Evolutionary conservation across 108 stramenopile genomes (phyloP).

Genomic region (Bacterosira constricta): DNA sequence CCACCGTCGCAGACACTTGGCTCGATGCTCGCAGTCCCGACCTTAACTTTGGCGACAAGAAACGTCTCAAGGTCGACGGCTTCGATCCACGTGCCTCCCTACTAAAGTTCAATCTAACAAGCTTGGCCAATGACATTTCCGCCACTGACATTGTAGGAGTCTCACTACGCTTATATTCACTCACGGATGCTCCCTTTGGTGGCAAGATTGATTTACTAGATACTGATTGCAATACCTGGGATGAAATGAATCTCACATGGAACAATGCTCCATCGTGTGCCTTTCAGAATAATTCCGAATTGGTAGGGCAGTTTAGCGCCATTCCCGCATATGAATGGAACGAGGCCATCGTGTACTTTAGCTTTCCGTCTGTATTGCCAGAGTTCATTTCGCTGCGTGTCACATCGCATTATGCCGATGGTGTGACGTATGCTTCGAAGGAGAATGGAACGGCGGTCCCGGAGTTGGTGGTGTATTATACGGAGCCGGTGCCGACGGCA

Average conservation of each 20-base stretch:
- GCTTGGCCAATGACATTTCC: not conserved
- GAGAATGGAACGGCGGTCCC: not conserved
- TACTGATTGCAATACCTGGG: not conserved
- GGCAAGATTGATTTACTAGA: slow-evolving; percentile 2
- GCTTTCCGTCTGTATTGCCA: not conserved
- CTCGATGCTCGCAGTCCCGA: not conserved
- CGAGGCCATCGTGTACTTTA: not conserved
- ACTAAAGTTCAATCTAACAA: not conserved
- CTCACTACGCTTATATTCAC: not conserved
- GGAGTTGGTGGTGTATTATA: slow-evolving; percentile 9
- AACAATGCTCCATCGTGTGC: not conserved
- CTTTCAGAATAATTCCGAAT: not conserved
- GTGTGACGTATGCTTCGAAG: not conserved
- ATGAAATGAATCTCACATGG: not conserved
- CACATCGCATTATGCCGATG: slow-evolving; percentile 1
- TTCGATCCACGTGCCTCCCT: not conserved
- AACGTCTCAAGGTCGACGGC: not conserved
- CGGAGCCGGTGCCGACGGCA: not conserved
- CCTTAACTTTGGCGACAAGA: not conserved
- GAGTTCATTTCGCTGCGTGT: not conserved
- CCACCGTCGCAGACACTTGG: not conserved
- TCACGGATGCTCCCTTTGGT: not conserved
- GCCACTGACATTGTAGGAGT: not conserved
- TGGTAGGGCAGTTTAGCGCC: not conserved
- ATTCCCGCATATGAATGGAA: slow-evolving; percentile 2